Evolutionary conservation across 192 early-diverging fungal genomes (phyloP), one percentile per base, ranked within the genome.

Genomic region (Coemansia sp.): DNA sequence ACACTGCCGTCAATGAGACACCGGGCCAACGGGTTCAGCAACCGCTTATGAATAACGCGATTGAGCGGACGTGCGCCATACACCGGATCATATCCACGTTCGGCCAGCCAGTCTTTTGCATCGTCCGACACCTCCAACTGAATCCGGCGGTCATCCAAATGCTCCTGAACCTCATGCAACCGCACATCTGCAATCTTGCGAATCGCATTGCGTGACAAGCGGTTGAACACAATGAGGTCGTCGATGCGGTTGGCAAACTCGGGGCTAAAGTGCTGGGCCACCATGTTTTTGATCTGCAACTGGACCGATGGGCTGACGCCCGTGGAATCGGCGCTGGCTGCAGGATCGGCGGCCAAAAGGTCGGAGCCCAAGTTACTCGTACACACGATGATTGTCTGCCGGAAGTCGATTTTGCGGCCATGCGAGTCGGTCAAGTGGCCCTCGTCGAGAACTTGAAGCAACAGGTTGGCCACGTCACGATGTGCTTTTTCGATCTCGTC

Each of bases 361-460:
- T 90, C 85, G 0, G 89, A 89, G 16, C 90, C 91, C 59, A 93
- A 68, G 60, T 93, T 92, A 56, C 85, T 88, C 0, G 90, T 93
- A 82, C 91, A 90, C 64, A 93, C 87, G 47, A 93, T 88, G 55
- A 93, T 89, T 0, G 90, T 91, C 55, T 93, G 91, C 24, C 88
- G 76, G 63, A 93, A 93, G 70, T 92, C 88, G 22, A 92, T 69
- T 54, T 85, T 89, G 37, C 89, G 82, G 13, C 90, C 90, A 59
- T 91, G 86, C 2, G 86, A 87, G 67, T 92, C 89, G n/a, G 88
- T 91, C 62, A 93, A 57, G 27, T 84, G 83, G 24, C 91, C 90
- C 70, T 93, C 89, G 59, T 92, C 92, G 9, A 98, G 84, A 0
- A 98, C 85, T 73, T 98, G 97, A 19, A 98, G 85, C 22, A 98